Percentiles rank a stretch among this genome's conserved stretches.
Conservation (phyloP, 352 stramenopile species). For the Globisporangium ultimum region DNA sequence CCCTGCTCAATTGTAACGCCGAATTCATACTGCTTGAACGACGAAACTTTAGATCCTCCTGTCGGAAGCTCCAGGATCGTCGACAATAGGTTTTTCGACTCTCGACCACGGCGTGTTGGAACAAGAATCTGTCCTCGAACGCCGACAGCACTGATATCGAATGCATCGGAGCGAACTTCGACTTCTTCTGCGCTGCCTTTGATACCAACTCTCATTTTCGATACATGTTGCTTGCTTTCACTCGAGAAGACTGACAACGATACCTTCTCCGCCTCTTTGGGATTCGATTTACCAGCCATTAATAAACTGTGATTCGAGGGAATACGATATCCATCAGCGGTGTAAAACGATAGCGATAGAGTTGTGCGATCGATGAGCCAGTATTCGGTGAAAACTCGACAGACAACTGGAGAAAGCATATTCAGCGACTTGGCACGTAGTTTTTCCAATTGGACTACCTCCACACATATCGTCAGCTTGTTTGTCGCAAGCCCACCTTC, state of each 20-base stretch:
- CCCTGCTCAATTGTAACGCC: slow-evolving; percentile 86
- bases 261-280: slow-evolving; percentile 16
- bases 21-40: slow-evolving; percentile 79
- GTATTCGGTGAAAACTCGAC: slow-evolving; percentile 77
- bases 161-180: slow-evolving; percentile 68
- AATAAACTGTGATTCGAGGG: slow-evolving; percentile 37
- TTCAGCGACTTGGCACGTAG: slow-evolving; percentile 37
- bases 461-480: slow-evolving; percentile 60
- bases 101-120: slow-evolving; percentile 35
- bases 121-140: slow-evolving; percentile 73
- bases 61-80: slow-evolving; percentile 36
- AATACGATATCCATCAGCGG: slow-evolving; percentile 55
- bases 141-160: slow-evolving; percentile 77
- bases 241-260: slow-evolving; percentile 77
- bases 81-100: slow-evolving; percentile 43
- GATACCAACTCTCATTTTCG: slow-evolving; percentile 77
- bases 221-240: slow-evolving; percentile 56
- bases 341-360: slow-evolving; percentile 69
- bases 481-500: slow-evolving; percentile 24
- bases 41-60: slow-evolving; percentile 18
- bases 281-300: slow-evolving; percentile 18
- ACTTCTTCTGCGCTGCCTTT: slow-evolving; percentile 25
- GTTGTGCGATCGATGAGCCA: slow-evolving; percentile 83
- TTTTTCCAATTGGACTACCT: slow-evolving; percentile 53
- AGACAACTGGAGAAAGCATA: slow-evolving; percentile 54